These are phyloP conservation scores for Aspergillus japonicus DNA, from an alignment of 2,329 filamentous ascomycete species.

Conservation along the genomic window DNA sequence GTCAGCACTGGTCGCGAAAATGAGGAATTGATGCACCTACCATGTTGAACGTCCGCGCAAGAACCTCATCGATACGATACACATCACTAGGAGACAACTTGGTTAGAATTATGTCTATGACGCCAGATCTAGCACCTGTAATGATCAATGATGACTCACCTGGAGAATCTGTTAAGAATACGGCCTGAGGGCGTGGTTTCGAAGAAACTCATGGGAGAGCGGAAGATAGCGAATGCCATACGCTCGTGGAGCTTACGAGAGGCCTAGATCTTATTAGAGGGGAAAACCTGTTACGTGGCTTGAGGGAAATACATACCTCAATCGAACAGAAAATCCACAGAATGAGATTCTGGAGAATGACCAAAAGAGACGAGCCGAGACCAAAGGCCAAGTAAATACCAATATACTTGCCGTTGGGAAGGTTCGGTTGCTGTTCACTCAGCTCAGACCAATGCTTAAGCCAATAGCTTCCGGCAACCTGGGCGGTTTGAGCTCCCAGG, in stretches of 20 bases:
- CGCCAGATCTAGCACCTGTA: not conserved
- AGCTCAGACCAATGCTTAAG: slow-evolving; percentile 86
- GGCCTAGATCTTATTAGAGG: slow-evolving; percentile 53
- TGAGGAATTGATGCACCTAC: slow-evolving; percentile 40
- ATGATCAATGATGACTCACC: slow-evolving; percentile 50
- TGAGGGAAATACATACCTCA: slow-evolving; percentile 60
- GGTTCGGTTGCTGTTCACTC: slow-evolving; percentile 69
- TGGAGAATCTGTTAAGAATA: slow-evolving; percentile 94
- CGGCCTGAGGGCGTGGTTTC: slow-evolving; percentile 96
- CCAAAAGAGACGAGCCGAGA: slow-evolving; percentile 77
- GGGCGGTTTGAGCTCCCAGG: slow-evolving; percentile 74
- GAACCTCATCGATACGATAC: slow-evolving; percentile 77
- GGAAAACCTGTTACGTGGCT: not conserved
- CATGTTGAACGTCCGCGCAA: slow-evolving; percentile 98
- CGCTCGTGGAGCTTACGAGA: slow-evolving; percentile 94
- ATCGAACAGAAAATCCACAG: slow-evolving; percentile 99
- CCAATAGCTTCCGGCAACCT: slow-evolving; percentile 86
- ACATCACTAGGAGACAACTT: slow-evolving; percentile 45
- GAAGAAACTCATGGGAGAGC: slow-evolving; percentile 98
- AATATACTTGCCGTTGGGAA: slow-evolving; percentile 81
- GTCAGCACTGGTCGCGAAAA: slow-evolving; percentile 16
- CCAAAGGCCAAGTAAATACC: slow-evolving; percentile 95
- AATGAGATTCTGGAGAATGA: slow-evolving; percentile 88
- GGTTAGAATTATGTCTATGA: slow-evolving; percentile 1
- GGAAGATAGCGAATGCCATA: slow-evolving; percentile 96